Conservation (phyloP, 495 filamentous ascomycete species). For the Xylaria bambusicola region DNA sequence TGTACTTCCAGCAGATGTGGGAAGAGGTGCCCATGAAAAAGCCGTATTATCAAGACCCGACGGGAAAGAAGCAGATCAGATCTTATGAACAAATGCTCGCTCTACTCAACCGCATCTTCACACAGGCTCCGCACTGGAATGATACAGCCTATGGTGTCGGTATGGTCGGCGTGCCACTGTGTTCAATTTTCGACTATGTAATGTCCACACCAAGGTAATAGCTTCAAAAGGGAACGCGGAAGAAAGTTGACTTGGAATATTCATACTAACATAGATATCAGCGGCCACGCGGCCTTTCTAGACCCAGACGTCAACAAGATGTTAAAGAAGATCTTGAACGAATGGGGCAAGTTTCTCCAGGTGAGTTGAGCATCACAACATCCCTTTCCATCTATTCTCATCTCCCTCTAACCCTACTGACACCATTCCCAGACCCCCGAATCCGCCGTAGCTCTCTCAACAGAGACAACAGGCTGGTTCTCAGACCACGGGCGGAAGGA, state of each 20-base stretch:
- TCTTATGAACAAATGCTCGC: slow-evolving; percentile 66
- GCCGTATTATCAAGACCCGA: slow-evolving; percentile 62
- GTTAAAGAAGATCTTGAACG: slow-evolving; percentile 68
- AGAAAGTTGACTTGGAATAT: neutral
- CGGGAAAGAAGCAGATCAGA: slow-evolving; percentile 60
- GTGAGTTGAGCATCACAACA: slow-evolving; percentile 16
- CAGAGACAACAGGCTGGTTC: slow-evolving; percentile 62
- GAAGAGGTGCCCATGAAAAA: slow-evolving; percentile 61
- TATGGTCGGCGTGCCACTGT: slow-evolving; percentile 68
- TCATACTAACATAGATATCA: slow-evolving; percentile 51
- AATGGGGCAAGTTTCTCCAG: slow-evolving; percentile 64
- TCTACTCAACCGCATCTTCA: slow-evolving; percentile 65
- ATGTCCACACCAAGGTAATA: slow-evolving; percentile 65
- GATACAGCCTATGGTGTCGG: slow-evolving; percentile 54
- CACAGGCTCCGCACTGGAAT: slow-evolving; percentile 62
- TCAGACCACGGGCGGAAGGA: slow-evolving; percentile 47
- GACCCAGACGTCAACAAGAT: slow-evolving; percentile 66
- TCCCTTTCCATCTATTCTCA: neutral
- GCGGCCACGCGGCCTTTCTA: slow-evolving; percentile 66
- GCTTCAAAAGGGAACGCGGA: neutral
- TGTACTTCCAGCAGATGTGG: slow-evolving; percentile 65
- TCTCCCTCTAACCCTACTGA: neutral
- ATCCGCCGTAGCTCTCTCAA: slow-evolving; percentile 59
- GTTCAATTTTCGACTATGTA: slow-evolving; percentile 70
- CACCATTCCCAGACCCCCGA: slow-evolving; percentile 46